Conservation (phyloP, 148 eudicot genomes). For the Vaccinium corymbosum region DNA sequence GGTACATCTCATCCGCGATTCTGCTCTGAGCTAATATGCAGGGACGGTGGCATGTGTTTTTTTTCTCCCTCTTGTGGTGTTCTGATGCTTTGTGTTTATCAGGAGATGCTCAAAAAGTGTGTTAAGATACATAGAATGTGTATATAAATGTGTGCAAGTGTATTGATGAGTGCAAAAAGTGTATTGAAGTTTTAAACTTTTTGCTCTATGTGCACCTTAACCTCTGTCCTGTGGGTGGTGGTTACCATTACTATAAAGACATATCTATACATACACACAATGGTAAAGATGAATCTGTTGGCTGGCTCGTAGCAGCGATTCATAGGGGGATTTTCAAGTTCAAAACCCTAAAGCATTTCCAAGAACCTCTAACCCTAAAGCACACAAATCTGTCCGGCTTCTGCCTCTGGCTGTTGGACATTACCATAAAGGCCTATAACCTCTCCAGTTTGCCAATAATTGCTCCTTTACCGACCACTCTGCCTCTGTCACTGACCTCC, state of each 20-base stretch:
- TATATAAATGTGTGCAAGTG: not conserved
- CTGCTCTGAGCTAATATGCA: not conserved
- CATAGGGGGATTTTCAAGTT: conserved; percentile 75
- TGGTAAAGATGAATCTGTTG: conserved; percentile 45
- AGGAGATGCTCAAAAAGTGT: not conserved
- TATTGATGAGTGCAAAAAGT: not conserved
- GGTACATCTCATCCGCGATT: conserved; percentile 38
- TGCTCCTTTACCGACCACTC: conserved; percentile 61
- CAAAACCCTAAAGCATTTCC: conserved; percentile 39
- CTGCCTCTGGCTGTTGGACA: conserved; percentile 72
- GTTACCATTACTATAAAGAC: not conserved
- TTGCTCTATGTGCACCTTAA: not conserved
- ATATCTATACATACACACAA: not conserved
- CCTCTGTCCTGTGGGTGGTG: not conserved
- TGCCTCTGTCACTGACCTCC: conserved; percentile 52
- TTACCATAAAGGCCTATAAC: conserved; percentile 82
- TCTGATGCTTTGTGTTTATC: no score
- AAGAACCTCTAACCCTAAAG: conserved; percentile 43
- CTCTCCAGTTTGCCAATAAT: conserved; percentile 59
- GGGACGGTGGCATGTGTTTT: no score
- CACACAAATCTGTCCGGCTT: conserved; percentile 67
- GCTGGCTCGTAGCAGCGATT: conserved; percentile 85
- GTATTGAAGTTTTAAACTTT: not conserved
- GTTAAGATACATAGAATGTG: not conserved
- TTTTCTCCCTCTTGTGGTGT: no score